Percentiles rank a stretch among this genome's conserved stretches.
Conservation (phyloP, 139 green algal genomes). For the Volvox africanus region DNA sequence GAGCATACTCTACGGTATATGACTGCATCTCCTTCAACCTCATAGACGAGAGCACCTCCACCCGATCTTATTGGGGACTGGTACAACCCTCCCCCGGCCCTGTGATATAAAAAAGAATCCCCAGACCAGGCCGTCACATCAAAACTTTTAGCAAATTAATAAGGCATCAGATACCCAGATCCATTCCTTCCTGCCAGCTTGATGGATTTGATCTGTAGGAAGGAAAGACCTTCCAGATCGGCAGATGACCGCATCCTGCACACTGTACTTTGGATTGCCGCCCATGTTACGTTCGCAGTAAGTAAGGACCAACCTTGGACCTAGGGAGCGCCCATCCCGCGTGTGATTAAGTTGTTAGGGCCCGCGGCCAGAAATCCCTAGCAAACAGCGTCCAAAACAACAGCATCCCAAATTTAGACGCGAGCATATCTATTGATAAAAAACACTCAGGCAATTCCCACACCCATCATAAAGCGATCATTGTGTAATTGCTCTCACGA, state of each 20-base stretch:
- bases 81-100: no score
- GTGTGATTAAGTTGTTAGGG: no score
- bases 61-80: no score
- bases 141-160: background rate
- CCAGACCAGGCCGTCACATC: background rate
- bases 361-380: no score
- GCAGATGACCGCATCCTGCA: background rate
- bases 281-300: conserved; percentile 1
- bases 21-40: no score
- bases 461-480: background rate
- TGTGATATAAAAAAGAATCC: no score
- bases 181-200: no score
- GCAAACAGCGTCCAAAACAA: no score
- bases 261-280: background rate
- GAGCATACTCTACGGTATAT: no score
- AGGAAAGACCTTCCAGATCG: background rate
- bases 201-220: background rate
- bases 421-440: background rate
- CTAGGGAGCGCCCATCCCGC: no score
- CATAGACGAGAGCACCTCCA: no score
- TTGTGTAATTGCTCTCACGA: background rate
- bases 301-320: background rate
- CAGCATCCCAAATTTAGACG: background rate
- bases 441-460: background rate
- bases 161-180: background rate